These are phyloP conservation scores for Lepidium sativum DNA, from an alignment of 345 rosid genomes.

Conservation along the genomic window DNA sequence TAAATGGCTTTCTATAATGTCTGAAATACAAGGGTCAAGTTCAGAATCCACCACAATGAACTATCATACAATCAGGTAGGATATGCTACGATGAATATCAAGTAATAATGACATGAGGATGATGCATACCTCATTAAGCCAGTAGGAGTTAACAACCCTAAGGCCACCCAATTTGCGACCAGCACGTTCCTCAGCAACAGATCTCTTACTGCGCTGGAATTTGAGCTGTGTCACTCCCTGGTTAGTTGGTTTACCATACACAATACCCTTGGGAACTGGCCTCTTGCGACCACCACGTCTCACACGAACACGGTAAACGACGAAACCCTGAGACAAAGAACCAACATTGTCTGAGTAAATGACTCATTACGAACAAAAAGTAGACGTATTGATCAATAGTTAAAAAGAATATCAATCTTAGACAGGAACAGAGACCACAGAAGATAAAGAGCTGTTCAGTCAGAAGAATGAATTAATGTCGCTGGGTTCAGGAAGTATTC, in stretches of 20 bases:
- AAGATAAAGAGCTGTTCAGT: conserved; percentile 18
- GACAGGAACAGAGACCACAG: conserved; percentile 26
- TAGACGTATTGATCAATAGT: too few species aligned
- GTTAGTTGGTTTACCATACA: conserved; percentile 82
- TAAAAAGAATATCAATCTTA: conserved; percentile 13
- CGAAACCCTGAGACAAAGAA: conserved; percentile 40
- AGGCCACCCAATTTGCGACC: conserved; percentile 70
- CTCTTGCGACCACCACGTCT: conserved; percentile 91
- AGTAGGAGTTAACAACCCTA: conserved; percentile 73
- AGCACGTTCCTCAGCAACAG: conserved; percentile 83
- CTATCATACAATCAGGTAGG: background rate
- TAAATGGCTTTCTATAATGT: background rate
- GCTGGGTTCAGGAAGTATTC: conserved; percentile 31
- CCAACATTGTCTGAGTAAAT: background rate
- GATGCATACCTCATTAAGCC: conserved; percentile 63
- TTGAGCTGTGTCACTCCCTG: conserved; percentile 88
- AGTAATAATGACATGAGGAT: background rate
- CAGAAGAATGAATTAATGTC: conserved; percentile 17
- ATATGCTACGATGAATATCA: background rate
- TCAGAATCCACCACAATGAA: background rate
- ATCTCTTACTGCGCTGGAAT: conserved; percentile 76
- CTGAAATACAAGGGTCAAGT: background rate
- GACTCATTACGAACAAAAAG: background rate
- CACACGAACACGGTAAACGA: conserved; percentile 72
- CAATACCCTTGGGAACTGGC: conserved; percentile 84